These are phyloP conservation scores for Mortierella sp. DNA, from an alignment of 371 early-diverging fungal genomes.

Conservation along the genomic window DNA sequence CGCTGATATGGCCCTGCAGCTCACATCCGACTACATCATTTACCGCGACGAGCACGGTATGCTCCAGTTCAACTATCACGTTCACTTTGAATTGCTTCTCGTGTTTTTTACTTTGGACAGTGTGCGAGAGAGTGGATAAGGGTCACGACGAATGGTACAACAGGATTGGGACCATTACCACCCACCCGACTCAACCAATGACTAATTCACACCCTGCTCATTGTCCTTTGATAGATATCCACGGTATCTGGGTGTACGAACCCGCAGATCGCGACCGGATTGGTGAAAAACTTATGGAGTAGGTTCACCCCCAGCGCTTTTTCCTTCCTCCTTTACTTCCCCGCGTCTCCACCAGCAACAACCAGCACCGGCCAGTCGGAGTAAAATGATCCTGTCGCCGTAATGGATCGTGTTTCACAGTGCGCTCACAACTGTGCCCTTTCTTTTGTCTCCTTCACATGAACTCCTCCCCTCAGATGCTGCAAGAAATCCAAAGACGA, in stretches of 20 bases:
- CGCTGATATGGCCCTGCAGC: slow-evolving; percentile 72
- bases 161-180: not conserved
- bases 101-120: not conserved
- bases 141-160: not conserved
- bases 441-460: not conserved
- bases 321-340: not conserved
- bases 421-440: slow-evolving; percentile 9
- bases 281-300: slow-evolving; percentile 70
- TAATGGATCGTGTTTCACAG: slow-evolving; percentile 4
- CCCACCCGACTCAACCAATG: not conserved
- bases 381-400: slow-evolving; percentile 7
- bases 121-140: not conserved
- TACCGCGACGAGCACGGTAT: slow-evolving; percentile 75
- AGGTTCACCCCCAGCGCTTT: slow-evolving; percentile 20
- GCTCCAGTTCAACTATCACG: not conserved
- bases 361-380: slow-evolving; percentile 7
- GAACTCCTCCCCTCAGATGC: slow-evolving; percentile 17
- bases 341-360: not conserved
- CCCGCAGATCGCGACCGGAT: slow-evolving; percentile 75
- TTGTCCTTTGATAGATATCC: slow-evolving; percentile 60
- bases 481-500: slow-evolving; percentile 34
- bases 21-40: slow-evolving; percentile 78
- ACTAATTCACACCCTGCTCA: not conserved
- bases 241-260: slow-evolving; percentile 84
- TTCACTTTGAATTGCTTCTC: not conserved